Conservation (phyloP, 371 early-diverging fungal species). For the Mucor saturninus region DNA sequence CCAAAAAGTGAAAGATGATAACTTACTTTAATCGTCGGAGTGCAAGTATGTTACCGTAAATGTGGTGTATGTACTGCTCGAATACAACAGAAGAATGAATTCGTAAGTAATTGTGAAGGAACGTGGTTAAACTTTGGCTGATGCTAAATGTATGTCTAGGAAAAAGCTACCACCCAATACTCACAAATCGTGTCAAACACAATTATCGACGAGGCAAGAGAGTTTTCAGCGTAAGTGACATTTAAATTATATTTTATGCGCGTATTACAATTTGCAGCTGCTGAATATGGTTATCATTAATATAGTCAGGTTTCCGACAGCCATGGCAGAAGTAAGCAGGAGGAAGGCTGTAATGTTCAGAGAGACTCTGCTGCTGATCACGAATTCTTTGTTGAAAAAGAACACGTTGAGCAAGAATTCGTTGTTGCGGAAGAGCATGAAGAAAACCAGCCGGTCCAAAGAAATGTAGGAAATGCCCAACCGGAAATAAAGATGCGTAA, state of each 20-base stretch:
- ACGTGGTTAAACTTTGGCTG: background rate
- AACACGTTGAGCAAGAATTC: background rate
- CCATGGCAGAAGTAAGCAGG: background rate
- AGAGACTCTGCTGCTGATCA: background rate
- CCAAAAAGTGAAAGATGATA: too few relatives aligned
- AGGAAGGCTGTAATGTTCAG: background rate
- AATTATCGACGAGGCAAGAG: slow-evolving; percentile 1
- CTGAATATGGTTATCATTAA: slow-evolving; percentile 2
- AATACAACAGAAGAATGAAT: background rate
- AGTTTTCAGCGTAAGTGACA: slow-evolving; percentile 3
- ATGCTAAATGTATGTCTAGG: slow-evolving; percentile 1
- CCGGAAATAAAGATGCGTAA: background rate
- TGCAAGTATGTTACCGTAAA: too few relatives aligned
- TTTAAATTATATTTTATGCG: slow-evolving; percentile 2
- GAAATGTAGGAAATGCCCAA: background rate
- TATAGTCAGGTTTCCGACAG: background rate
- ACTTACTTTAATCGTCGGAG: too few relatives aligned
- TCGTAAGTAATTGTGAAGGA: background rate
- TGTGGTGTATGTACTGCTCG: too few relatives aligned
- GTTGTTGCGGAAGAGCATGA: slow-evolving; percentile 1
- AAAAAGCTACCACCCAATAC: slow-evolving; percentile 1
- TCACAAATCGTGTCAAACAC: background rate
- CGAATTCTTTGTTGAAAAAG: background rate
- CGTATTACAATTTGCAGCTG: background rate
- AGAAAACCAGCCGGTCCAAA: background rate